These are phyloP conservation scores for Combretum micranthum DNA, from an alignment of 345 rosid species.

Conservation along the genomic window DNA sequence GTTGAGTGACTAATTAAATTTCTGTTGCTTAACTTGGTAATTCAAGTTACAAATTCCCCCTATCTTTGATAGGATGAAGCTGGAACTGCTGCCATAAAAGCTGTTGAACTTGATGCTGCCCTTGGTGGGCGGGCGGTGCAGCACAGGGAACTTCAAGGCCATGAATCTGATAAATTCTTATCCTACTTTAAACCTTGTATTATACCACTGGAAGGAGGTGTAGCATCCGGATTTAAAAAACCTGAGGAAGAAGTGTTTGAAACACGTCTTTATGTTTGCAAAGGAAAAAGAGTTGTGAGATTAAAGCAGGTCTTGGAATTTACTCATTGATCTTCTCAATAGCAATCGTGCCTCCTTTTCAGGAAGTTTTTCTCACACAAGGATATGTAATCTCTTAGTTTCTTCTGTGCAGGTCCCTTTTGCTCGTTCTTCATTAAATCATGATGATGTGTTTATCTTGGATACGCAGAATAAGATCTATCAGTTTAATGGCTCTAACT, in stretches of 20 bases:
- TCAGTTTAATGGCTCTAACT: conserved; percentile 98
- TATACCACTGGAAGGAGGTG: conserved; percentile 93
- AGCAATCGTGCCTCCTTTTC: background rate
- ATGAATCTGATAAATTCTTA: conserved; percentile 95
- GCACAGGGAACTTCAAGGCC: conserved; percentile 94
- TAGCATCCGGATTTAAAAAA: conserved; percentile 87
- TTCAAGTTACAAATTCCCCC: conserved; percentile 8
- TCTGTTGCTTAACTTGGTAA: conserved; percentile 1
- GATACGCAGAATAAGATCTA: conserved; percentile 76
- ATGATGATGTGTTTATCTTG: conserved; percentile 95
- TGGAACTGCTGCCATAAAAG: conserved; percentile 95
- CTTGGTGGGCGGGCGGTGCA: conserved; percentile 99
- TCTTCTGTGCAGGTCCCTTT: conserved; percentile 71
- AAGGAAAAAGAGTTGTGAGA: conserved; percentile 81
- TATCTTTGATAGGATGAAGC: conserved; percentile 74
- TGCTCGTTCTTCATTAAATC: conserved; percentile 90
- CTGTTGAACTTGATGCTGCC: conserved; percentile 90
- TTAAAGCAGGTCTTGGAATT: conserved; percentile 75
- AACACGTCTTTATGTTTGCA: conserved; percentile 78
- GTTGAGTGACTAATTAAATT: conserved; percentile 6
- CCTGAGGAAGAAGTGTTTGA: conserved; percentile 87
- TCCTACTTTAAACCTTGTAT: conserved; percentile 97
- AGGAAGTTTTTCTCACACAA: conserved; percentile 3
- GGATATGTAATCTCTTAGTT: conserved; percentile 14
- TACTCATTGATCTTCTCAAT: background rate